These are phyloP conservation scores for Metschnikowia kunwiensis DNA, from an alignment of 805 yeast genomes.

Conservation along the genomic window DNA sequence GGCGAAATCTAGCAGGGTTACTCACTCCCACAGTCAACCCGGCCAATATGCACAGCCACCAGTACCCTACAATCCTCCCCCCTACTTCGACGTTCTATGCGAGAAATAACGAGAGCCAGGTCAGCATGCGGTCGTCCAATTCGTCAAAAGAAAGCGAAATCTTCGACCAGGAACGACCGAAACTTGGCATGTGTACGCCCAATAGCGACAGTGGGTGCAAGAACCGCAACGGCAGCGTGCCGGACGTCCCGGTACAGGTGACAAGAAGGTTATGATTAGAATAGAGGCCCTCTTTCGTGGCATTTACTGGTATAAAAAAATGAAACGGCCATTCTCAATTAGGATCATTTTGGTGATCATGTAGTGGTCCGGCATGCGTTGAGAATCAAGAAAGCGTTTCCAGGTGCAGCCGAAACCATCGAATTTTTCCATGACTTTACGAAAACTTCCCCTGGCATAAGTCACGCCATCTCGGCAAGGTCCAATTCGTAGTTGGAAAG, in stretches of 20 bases:
- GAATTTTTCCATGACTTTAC: too few species aligned
- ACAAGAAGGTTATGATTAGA: too few species aligned
- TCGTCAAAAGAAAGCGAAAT: conserved; percentile 21
- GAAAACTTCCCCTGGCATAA: too few species aligned
- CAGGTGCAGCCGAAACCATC: too few species aligned
- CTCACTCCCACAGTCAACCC: conserved; percentile 6
- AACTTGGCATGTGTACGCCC: conserved; percentile 31
- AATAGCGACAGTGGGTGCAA: conserved; percentile 30
- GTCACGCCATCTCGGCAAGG: too few species aligned
- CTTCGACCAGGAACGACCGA: conserved; percentile 26
- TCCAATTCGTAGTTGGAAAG: too few species aligned
- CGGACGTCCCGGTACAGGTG: too few species aligned
- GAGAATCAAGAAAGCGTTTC: too few species aligned
- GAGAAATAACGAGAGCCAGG: conserved; percentile 24
- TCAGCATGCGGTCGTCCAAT: conserved; percentile 26
- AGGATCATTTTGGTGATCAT: too few species aligned
- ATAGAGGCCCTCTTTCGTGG: background rate
- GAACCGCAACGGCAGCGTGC: conserved; percentile 1
- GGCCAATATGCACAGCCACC: conserved; percentile 11
- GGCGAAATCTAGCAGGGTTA: conserved; percentile 3
- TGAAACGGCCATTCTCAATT: too few species aligned
- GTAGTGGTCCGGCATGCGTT: too few species aligned
- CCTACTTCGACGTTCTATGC: conserved; percentile 8
- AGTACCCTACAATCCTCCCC: conserved; percentile 10
- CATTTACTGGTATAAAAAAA: too few species aligned